phyloP scores from a whole-genome alignment of 2,329 filamentous ascomycete species.

The Claviceps spartinae region DNA sequence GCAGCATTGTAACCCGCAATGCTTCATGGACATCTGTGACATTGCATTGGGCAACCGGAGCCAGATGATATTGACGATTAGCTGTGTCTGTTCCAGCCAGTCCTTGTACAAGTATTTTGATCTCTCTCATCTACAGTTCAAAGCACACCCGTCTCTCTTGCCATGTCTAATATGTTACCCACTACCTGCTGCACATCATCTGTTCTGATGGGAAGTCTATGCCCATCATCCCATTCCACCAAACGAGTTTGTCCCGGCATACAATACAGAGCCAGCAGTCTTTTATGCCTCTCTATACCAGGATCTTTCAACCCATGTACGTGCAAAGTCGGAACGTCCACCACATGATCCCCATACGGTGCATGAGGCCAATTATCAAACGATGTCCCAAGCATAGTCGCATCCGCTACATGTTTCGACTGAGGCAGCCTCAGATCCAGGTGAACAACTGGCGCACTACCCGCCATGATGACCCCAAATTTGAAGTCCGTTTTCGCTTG shows the following conservation, averaged over 20 bases:
- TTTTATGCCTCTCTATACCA: slow-evolving; percentile 37
- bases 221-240: slow-evolving; percentile 61
- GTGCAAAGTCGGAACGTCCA: slow-evolving; percentile 22
- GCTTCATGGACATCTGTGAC: neutral
- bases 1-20: neutral
- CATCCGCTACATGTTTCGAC: slow-evolving; percentile 26
- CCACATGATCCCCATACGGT: slow-evolving; percentile 24
- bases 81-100: neutral
- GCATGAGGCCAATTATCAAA: slow-evolving; percentile 31
- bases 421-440: slow-evolving; percentile 34
- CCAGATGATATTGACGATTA: neutral
- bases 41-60: neutral
- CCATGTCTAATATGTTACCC: slow-evolving; percentile 15
- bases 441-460: slow-evolving; percentile 18
- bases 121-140: neutral
- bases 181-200: slow-evolving; percentile 42
- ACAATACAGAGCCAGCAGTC: slow-evolving; percentile 47
- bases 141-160: slow-evolving; percentile 6
- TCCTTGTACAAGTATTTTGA: too few relatives aligned
- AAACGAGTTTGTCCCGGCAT: slow-evolving; percentile 37
- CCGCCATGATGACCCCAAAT: slow-evolving; percentile 24
- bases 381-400: slow-evolving; percentile 11
- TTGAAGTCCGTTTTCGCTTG: slow-evolving; percentile 11
- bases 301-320: slow-evolving; percentile 42
- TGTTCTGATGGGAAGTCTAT: slow-evolving; percentile 56